phyloP scores from a whole-genome alignment of 352 stramenopile species.

The Globisporangium heterothallicum region DNA sequence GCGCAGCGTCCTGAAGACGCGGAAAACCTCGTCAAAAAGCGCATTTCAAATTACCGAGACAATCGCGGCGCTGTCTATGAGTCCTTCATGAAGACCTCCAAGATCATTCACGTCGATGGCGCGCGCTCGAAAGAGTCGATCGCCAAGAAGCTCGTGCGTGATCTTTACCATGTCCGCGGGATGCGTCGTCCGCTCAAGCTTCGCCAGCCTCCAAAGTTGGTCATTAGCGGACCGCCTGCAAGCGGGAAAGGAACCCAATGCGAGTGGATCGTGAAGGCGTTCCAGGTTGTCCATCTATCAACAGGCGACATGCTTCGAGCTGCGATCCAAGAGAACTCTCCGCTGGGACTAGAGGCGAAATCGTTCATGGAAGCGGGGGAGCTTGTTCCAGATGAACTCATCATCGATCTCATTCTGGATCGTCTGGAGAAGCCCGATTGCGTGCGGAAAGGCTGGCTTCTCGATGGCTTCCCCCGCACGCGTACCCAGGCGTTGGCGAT shows the following conservation, averaged over 20 bases:
- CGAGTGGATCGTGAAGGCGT: constrained; percentile 86
- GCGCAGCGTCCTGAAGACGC: constrained; percentile 79
- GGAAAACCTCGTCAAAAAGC: constrained; percentile 72
- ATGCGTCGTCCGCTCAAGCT: constrained; percentile 36
- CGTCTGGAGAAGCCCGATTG: constrained; percentile 74
- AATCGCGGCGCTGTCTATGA: constrained; percentile 76
- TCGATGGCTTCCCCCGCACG: constrained; percentile 95
- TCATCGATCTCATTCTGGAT: constrained; percentile 91
- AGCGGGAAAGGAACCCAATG: constrained; percentile 96
- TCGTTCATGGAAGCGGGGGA: constrained; percentile 89
- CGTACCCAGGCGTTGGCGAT: constrained; percentile 75
- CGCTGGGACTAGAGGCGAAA: constrained; percentile 79
- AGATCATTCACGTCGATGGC: constrained; percentile 65
- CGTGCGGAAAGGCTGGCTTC: constrained; percentile 72
- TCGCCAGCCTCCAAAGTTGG: constrained; percentile 55
- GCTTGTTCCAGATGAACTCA: constrained; percentile 93
- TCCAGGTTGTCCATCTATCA: constrained; percentile 92
- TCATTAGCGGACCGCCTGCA: constrained; percentile 91
- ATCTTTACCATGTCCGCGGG: constrained; percentile 46
- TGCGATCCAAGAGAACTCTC: constrained; percentile 63
- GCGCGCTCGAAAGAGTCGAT: constrained; percentile 39
- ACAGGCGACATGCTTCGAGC: constrained; percentile 94
- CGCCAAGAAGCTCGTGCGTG: constrained; percentile 32
- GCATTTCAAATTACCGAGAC: constrained; percentile 74
- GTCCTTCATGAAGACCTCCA: constrained; percentile 65